These are phyloP conservation scores for Lactarius pseudohatsudake DNA, from an alignment of 768 basidiomycete species.

Conservation along the genomic window DNA sequence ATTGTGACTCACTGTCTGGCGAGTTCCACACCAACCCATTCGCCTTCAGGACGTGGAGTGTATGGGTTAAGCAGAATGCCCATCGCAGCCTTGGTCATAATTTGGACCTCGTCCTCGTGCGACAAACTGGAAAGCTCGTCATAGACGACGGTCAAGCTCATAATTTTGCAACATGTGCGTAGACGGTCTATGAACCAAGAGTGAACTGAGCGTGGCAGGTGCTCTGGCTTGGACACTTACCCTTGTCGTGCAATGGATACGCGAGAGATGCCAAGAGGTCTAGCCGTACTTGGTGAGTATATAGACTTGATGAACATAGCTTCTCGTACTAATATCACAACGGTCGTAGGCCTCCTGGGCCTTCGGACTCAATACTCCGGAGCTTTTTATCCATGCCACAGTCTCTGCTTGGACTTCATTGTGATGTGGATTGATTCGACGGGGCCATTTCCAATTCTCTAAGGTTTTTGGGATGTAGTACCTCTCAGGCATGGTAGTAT, in stretches of 20 bases:
- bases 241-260: conserved; percentile 22
- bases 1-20: conserved; percentile 19
- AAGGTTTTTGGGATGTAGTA: conserved; percentile 14
- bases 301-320: background rate
- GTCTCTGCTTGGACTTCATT: conserved; percentile 18
- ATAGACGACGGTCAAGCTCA: conserved; percentile 18
- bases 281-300: conserved; percentile 4
- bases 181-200: conserved; percentile 9
- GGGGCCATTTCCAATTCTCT: conserved; percentile 27
- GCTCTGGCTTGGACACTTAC: background rate
- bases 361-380: conserved; percentile 19
- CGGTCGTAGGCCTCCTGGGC: conserved; percentile 17
- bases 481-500: background rate
- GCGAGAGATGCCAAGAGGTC: conserved; percentile 28
- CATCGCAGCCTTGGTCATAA: conserved; percentile 15
- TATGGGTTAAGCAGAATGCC: conserved; percentile 25
- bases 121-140: conserved; percentile 25
- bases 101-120: background rate
- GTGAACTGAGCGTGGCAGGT: background rate
- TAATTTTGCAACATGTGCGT: conserved; percentile 19
- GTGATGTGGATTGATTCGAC: conserved; percentile 26
- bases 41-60: conserved; percentile 18
- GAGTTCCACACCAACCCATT: conserved; percentile 23
- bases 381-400: conserved; percentile 19
- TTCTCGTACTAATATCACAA: conserved; percentile 27